phyloP scores from a whole-genome alignment of 495 filamentous ascomycete species.

The Neurospora sp. region DNA sequence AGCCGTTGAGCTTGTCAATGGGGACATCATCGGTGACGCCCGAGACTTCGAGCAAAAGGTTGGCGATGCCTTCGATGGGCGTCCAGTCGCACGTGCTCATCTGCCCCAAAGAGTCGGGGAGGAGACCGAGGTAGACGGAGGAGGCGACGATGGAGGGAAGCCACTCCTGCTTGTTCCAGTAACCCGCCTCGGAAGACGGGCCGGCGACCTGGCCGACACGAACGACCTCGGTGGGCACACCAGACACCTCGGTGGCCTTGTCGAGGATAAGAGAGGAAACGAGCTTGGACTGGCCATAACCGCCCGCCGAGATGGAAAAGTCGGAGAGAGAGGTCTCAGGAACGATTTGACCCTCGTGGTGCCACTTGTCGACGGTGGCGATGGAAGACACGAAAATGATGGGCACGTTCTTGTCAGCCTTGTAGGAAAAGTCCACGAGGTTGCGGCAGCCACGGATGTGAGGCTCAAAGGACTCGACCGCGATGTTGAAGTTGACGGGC shows the following conservation, averaged over 20 bases:
- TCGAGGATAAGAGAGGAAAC: constrained; percentile 42
- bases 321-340: constrained; percentile 39
- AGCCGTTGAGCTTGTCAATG: constrained; percentile 23
- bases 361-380: constrained; percentile 28
- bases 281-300: constrained; percentile 50
- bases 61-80: constrained; percentile 36
- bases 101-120: constrained; percentile 29
- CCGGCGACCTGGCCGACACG: constrained; percentile 52
- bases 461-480: constrained; percentile 44
- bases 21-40: constrained; percentile 17
- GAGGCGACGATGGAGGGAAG: constrained; percentile 41
- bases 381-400: constrained; percentile 49
- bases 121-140: constrained; percentile 28
- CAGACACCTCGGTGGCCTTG: constrained; percentile 23
- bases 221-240: constrained; percentile 35
- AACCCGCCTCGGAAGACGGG: constrained; percentile 28
- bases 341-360: constrained; percentile 14
- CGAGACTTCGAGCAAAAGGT: constrained; percentile 27
- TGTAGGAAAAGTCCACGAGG: constrained; percentile 40
- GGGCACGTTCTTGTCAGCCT: constrained; percentile 32
- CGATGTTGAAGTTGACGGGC: constrained; percentile 53
- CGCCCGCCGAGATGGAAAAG: constrained; percentile 25
- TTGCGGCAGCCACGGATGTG: constrained; percentile 43
- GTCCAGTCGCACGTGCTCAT: constrained; percentile 45
- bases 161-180: constrained; percentile 51